Evolutionary conservation across 2,329 filamentous ascomycete species (phyloP).

Genomic region (Sporothrix inflata): DNA sequence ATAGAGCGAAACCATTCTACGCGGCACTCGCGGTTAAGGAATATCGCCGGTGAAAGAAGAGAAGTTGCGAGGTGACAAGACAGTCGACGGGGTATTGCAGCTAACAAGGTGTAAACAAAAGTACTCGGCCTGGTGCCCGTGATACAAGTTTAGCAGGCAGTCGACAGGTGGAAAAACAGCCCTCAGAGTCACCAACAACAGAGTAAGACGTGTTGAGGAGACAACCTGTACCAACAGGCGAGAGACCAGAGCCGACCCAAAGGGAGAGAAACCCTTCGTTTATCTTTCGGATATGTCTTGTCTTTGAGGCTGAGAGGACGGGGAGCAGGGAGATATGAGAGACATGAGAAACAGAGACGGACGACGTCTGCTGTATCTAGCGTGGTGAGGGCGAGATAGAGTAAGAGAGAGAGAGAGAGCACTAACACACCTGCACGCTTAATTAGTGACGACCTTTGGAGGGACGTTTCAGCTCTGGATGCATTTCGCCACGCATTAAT

Average conservation of each 20-base stretch:
- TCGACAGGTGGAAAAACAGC: not conserved
- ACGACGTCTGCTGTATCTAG: not conserved
- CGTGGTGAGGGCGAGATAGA: not conserved
- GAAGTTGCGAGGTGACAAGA: not conserved
- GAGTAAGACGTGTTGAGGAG: not conserved
- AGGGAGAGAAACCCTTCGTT: not conserved
- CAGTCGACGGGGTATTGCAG: not conserved
- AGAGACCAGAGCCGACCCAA: not conserved
- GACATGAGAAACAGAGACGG: not conserved
- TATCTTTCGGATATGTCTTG: not conserved
- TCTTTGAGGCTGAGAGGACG: not conserved
- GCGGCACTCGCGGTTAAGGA: not conserved
- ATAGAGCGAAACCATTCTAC: not conserved
- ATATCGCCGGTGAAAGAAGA: not conserved
- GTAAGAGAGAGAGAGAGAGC: not conserved
- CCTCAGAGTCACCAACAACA: not conserved
- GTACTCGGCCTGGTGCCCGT: not conserved
- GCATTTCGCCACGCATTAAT: constrained; percentile 17
- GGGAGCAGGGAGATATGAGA: not conserved
- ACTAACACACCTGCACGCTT: not conserved
- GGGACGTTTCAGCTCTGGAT: constrained; percentile 9
- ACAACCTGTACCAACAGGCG: not conserved
- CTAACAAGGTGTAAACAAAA: constrained; percentile 6
- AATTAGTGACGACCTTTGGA: not conserved
- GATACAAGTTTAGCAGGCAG: not conserved